These are phyloP conservation scores for Ophiocordyceps camponoti-leonardi DNA, from an alignment of 2,329 filamentous ascomycete species.

Conservation along the genomic window DNA sequence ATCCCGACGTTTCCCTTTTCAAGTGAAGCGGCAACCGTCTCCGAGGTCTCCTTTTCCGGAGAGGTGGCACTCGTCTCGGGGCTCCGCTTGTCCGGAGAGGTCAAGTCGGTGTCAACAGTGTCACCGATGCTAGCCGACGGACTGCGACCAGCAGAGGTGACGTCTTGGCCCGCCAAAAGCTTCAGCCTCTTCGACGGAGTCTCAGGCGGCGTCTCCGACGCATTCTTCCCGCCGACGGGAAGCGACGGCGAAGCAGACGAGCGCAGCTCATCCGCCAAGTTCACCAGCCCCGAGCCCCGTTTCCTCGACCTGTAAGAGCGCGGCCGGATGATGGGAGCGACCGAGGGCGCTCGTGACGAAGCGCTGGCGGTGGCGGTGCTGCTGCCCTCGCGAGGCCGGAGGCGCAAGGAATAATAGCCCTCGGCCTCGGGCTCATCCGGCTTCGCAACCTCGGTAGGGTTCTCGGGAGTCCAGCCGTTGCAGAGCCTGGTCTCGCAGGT, in stretches of 20 bases:
- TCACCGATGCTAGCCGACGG: slow-evolving; percentile 8
- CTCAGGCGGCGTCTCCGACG: slow-evolving; percentile 33
- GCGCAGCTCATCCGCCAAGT: slow-evolving; percentile 16
- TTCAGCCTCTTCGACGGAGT: slow-evolving; percentile 36
- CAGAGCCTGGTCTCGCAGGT: slow-evolving; percentile 60
- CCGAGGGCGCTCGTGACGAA: slow-evolving; percentile 34
- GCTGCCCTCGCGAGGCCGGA: slow-evolving; percentile 32
- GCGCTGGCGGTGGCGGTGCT: slow-evolving; percentile 21
- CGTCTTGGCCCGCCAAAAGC: slow-evolving; percentile 6
- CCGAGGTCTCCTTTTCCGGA: neutral
- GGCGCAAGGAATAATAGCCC: slow-evolving; percentile 39
- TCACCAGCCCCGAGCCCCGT: slow-evolving; percentile 13
- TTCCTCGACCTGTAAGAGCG: slow-evolving; percentile 24
- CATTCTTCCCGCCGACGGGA: slow-evolving; percentile 19
- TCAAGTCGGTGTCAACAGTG: slow-evolving; percentile 16
- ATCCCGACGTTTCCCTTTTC: neutral
- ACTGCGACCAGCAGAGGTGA: neutral
- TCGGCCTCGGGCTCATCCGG: slow-evolving; percentile 11
- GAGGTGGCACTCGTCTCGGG: slow-evolving; percentile 15
- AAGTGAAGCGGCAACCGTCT: neutral
- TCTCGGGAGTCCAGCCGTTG: slow-evolving; percentile 65
- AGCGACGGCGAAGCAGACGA: slow-evolving; percentile 13
- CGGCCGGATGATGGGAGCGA: slow-evolving; percentile 36
- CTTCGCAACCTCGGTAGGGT: slow-evolving; percentile 28
- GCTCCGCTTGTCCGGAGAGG: slow-evolving; percentile 31